These are phyloP conservation scores for Cystobasidium sp. DNA, from an alignment of 1,284 basidiomycete species.

Conservation along the genomic window DNA sequence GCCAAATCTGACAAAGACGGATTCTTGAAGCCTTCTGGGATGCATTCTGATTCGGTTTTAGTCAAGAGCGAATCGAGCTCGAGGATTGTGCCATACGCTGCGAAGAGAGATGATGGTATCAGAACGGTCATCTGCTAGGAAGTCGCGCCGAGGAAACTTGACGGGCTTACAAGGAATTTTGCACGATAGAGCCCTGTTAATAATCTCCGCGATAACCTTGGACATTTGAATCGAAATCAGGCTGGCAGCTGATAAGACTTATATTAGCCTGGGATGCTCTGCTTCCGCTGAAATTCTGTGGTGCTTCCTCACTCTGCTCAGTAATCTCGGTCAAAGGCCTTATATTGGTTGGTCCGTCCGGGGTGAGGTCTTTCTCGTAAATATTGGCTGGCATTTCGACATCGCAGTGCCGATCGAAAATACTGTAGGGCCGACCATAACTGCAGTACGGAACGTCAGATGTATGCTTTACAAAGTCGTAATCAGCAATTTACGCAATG, in stretches of 20 bases:
- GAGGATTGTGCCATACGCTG: conserved; percentile 37
- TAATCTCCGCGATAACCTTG: conserved; percentile 28
- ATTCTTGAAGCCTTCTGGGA: conserved; percentile 33
- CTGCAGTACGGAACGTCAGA: neutral
- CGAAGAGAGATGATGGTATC: too few species aligned
- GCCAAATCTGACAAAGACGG: conserved; percentile 31
- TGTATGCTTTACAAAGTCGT: neutral
- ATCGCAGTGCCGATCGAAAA: conserved; percentile 40
- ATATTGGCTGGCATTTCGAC: conserved; percentile 43
- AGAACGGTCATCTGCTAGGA: neutral
- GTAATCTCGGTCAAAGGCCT: conserved; percentile 31
- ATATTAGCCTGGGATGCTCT: neutral
- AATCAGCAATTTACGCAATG: neutral
- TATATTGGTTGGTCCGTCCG: conserved; percentile 36
- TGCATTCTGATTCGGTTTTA: conserved; percentile 26
- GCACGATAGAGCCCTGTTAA: conserved; percentile 36
- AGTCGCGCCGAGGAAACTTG: neutral
- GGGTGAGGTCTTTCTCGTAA: conserved; percentile 38
- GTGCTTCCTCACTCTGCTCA: conserved; percentile 11
- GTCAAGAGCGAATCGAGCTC: conserved; percentile 37
- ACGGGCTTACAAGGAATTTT: conserved; percentile 23
- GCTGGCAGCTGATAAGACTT: neutral
- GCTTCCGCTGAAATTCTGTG: neutral
- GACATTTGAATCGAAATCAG: conserved; percentile 19
- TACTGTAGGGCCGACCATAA: conserved; percentile 42